These are phyloP conservation scores for Candida coquimbonensis DNA, from an alignment of 805 yeast species.

Conservation along the genomic window DNA sequence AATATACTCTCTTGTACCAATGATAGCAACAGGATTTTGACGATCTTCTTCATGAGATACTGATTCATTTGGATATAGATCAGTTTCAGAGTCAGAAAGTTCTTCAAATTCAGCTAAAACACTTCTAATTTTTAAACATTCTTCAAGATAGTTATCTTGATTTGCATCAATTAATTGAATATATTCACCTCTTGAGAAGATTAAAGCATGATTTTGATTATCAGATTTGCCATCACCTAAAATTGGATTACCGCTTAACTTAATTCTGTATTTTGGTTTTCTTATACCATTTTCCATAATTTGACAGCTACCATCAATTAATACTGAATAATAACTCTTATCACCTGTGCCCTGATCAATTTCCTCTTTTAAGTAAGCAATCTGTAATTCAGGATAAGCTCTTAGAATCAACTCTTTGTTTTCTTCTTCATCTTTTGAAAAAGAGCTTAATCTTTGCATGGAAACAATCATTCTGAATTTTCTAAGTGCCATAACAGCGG, in stretches of 20 bases:
- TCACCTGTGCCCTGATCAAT: conserved; percentile 29
- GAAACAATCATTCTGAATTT: conserved; percentile 61
- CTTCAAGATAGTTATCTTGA: conserved; percentile 78
- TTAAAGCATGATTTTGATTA: conserved; percentile 71
- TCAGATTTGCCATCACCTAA: conserved; percentile 83
- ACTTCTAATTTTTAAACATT: conserved; percentile 68
- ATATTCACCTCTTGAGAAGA: conserved; percentile 75
- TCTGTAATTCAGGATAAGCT: conserved; percentile 62
- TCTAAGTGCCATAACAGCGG: conserved; percentile 49
- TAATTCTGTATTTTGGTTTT: conserved; percentile 55
- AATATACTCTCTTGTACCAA: conserved; percentile 79
- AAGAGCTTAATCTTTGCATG: conserved; percentile 52
- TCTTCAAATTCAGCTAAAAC: conserved; percentile 75
- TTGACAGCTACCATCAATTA: conserved; percentile 68
- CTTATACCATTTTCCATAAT: conserved; percentile 51
- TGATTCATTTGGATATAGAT: conserved; percentile 43
- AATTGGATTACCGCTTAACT: conserved; percentile 72
- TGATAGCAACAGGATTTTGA: conserved; percentile 60
- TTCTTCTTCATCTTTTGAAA: conserved; percentile 50
- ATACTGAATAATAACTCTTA: conserved; percentile 48
- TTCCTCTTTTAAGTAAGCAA: conserved; percentile 54
- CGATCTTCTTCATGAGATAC: conserved; percentile 7
- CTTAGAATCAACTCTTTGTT: conserved; percentile 52
- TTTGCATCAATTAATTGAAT: conserved; percentile 78
- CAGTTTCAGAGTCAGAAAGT: conserved; percentile 11